These are phyloP conservation scores for Phellinidium pouzarii DNA, from an alignment of 1,284 basidiomycete species.

Conservation along the genomic window DNA sequence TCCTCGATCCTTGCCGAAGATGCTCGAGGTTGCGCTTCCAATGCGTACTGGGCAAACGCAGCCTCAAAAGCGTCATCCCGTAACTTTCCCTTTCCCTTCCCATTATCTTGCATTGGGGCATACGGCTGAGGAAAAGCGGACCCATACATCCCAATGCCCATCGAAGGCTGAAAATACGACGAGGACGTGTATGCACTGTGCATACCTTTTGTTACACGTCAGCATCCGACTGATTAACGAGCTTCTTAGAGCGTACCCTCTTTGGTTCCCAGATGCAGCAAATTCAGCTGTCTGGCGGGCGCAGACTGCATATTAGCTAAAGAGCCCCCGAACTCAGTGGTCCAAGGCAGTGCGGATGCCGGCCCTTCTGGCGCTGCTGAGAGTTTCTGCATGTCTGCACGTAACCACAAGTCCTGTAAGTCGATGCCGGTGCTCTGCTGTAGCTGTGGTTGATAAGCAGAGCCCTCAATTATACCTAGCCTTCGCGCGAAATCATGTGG, in stretches of 20 bases:
- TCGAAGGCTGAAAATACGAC: conserved; percentile 26
- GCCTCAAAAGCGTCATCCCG: conserved; percentile 74
- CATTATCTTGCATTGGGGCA: conserved; percentile 27
- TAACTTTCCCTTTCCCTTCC: conserved; percentile 66
- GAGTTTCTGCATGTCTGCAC: conserved; percentile 12
- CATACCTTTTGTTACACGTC: conserved; percentile 17
- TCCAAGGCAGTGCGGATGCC: conserved; percentile 33
- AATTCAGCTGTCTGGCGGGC: not conserved
- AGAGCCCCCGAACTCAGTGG: conserved; percentile 39
- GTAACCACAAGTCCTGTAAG: conserved; percentile 13
- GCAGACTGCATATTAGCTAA: conserved; percentile 11
- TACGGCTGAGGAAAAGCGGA: conserved; percentile 26
- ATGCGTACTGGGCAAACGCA: conserved; percentile 60
- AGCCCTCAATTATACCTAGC: conserved; percentile 27
- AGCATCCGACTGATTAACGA: not conserved
- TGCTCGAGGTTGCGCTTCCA: conserved; percentile 36
- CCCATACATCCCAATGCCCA: conserved; percentile 28
- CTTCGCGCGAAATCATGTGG: conserved; percentile 1
- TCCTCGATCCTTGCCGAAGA: conserved; percentile 50
- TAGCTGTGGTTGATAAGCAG: conserved; percentile 17
- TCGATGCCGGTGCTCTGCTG: conserved; percentile 16
- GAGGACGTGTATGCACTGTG: conserved; percentile 33
- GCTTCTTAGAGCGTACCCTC: conserved; percentile 6
- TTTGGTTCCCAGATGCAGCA: not conserved
- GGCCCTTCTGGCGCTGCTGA: conserved; percentile 24